Evolutionary conservation across 148 eudicot species (phyloP), one percentile per base, ranked within the genome.

Genomic region (Diospyros kaki): DNA sequence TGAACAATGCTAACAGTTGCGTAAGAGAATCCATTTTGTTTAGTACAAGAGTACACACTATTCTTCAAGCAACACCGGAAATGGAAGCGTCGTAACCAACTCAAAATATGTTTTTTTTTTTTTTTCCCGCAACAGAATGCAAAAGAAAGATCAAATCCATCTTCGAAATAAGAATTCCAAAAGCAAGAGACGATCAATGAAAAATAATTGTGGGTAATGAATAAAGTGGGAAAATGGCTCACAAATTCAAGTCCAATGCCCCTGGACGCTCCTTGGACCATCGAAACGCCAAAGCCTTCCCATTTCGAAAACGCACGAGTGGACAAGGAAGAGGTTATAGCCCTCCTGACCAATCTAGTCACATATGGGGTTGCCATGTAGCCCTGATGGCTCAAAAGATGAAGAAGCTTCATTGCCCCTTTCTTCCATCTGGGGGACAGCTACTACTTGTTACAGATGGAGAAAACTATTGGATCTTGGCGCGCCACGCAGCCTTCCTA

Each of bases 211-310:
- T 2, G 73, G 41, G 42, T 39, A 50, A 11, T n/a, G 3, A 1
- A 18, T 15, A 68, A 39, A 14, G 66, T 5, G 40, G 38, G 61
- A 15, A 40, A 75, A 64, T n/a, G 51, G 53, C 87, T 82, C 71
- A 87, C 90, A 64, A 87, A 87, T 84, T 87, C 88, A 75, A 87
- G 88, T 71, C 90, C 90, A 69, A 87, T 76, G 77, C 88, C 90
- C 72, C 90, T 81, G 63, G 90, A 87, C 55, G 90, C 90, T 64
- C 90, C 87, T 84, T 87, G 90, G 18, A 87, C 84, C 90, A 87
- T 78, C 8, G 87, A 87, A 60, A 84, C 88, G 44, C 82, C 82
- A 52, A 28, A 28, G 28, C 80, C 80, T 61, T 79, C 81, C 75
- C 75, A 75, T 52, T 71, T 71, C 38, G 40, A 43, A 50, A 59